Evolutionary conservation across 768 basidiomycete genomes (phyloP).

Genomic region (Trametes sanguinea): DNA sequence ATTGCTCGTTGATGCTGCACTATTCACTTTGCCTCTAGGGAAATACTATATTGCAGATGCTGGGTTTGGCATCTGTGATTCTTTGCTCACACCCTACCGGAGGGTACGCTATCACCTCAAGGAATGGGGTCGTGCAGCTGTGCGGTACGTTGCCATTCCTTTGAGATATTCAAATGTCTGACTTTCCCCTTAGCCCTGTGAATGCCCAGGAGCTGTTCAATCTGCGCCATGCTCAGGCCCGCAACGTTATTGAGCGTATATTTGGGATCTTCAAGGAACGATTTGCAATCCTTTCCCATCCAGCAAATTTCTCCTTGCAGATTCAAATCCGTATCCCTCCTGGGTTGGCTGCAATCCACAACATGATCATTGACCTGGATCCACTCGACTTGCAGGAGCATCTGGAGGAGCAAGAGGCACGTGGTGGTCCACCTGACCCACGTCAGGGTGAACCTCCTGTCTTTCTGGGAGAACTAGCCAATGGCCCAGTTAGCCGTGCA

Average conservation of each 20-base stretch:
- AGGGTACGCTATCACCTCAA: conserved; percentile 36
- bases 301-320: conserved; percentile 28
- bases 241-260: conserved; percentile 29
- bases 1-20: not conserved
- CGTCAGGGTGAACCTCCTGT: not conserved
- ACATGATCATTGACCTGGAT: conserved; percentile 35
- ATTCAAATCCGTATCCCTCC: conserved; percentile 33
- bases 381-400: not conserved
- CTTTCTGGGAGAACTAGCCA: not conserved
- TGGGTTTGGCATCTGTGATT: conserved; percentile 32
- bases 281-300: conserved; percentile 14
- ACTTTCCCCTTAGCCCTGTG: conserved; percentile 10
- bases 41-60: conserved; percentile 38
- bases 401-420: not conserved
- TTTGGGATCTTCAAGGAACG: conserved; percentile 27
- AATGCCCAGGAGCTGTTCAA: conserved; percentile 27
- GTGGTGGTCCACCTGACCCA: not conserved
- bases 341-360: conserved; percentile 35
- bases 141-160: conserved; percentile 7
- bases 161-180: not conserved
- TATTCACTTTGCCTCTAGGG: conserved; percentile 28
- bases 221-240: conserved; percentile 18
- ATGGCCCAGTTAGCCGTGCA: not conserved
- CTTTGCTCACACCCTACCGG: conserved; percentile 34
- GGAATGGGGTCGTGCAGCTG: conserved; percentile 32